phyloP scores from a whole-genome alignment of 305 asterid genomes.

The Solanum aculeatissimum region DNA sequence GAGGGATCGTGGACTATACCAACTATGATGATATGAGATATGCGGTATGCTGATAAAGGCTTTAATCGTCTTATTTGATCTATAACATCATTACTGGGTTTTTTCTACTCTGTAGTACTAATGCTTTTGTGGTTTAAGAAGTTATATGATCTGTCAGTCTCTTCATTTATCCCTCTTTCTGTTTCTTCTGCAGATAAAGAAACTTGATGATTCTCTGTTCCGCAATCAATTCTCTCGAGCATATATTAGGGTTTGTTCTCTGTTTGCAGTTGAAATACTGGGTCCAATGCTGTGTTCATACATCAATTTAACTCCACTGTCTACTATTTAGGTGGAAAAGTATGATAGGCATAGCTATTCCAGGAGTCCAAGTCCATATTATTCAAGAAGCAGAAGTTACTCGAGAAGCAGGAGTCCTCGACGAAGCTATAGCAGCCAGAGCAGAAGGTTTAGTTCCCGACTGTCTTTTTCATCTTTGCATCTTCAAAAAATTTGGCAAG shows the following conservation, averaged over 20 bases:
- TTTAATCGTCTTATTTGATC: not conserved
- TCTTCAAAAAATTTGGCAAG: not conserved
- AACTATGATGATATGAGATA: slow-evolving; percentile 80
- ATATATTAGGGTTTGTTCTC: slow-evolving; percentile 48
- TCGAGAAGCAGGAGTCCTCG: slow-evolving; percentile 48
- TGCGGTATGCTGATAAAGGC: slow-evolving; percentile 38
- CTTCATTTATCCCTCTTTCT: not conserved
- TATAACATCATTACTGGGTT: not conserved
- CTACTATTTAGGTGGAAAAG: slow-evolving; percentile 49
- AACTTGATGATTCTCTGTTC: slow-evolving; percentile 76
- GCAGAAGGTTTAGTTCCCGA: slow-evolving; percentile 34
- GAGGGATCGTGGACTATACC: slow-evolving; percentile 74
- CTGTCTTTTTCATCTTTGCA: not conserved
- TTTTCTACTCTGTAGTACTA: not conserved
- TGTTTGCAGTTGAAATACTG: not conserved
- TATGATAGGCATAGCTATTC: slow-evolving; percentile 44
- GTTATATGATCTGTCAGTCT: not conserved
- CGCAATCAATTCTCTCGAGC: slow-evolving; percentile 64
- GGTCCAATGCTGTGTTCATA: not conserved
- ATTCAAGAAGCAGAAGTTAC: slow-evolving; percentile 54
- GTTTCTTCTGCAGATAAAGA: slow-evolving; percentile 43
- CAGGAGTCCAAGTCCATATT: slow-evolving; percentile 48
- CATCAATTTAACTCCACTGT: not conserved
- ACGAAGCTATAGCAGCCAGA: slow-evolving; percentile 30
- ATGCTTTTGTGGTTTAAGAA: not conserved